Base-by-base conservation (phyloP, 768 basidiomycete genomes). In the Kwoniella pini region DNA sequence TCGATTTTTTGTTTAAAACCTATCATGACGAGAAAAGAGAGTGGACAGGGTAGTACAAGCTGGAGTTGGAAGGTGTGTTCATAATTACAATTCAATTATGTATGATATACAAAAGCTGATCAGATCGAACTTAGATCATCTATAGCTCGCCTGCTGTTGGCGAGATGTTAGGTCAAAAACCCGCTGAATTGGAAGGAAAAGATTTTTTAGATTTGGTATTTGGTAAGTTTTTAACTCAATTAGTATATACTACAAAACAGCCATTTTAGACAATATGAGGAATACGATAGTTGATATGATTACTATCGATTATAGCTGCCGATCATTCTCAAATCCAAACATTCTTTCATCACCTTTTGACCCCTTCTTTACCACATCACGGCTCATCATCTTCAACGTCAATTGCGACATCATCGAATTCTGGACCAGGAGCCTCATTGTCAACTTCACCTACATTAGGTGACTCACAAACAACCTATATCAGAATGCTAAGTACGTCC, bases 1-100 rank as follows among this genome's bases (percentile, higher is more conserved):
- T 67, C 74, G 11, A 57, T 75, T 12, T 77, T 76, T 64, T 78
- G 77, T 62, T 44, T 78, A 57, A 75, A 75, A 36, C 77, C 77
- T 13, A 45, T 62, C 26, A 33, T 49, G 36, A 54, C 21, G 30
- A 22, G 57, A 24, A 55, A 46, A 19, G 46, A 31, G 15, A 54
- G 54, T 19, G 40, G 50, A 9, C 52, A 57, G 56, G 24, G 21
- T 15, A 24, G 21, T 2, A 38, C 45, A 3, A 26, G 44, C 17
- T 56, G 59, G 33, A 54, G 48, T 9, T 68, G 58, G 62, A 68
- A 64, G 48, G 67, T 65, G 33, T 36, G 33, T 15, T 36, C 33
- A 36, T n/a, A n/a, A n/a, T n/a, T n/a, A n/a, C n/a, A n/a, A n/a
- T n/a, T n/a, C n/a, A n/a, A n/a, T n/a, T n/a, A n/a, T n/a, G n/a